Evolutionary conservation across 805 yeast species (phyloP).

Genomic region (Clavispora carvajalis): DNA sequence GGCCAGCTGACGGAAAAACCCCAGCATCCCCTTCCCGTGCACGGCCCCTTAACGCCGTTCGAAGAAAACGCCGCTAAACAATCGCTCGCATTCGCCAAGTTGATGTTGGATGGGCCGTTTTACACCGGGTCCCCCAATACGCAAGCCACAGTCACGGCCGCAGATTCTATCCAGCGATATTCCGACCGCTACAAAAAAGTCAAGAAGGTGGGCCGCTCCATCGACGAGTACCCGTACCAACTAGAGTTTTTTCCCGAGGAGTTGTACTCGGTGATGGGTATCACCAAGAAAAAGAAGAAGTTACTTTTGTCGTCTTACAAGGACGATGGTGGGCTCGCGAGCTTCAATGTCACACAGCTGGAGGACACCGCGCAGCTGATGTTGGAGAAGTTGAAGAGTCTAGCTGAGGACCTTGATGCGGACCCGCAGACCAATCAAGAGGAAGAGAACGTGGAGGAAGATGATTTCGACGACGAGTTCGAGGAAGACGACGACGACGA

Average conservation of each 20-base stretch:
- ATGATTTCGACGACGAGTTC: slow-evolving; percentile 61
- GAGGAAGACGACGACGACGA: slow-evolving; percentile 75
- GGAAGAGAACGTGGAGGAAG: slow-evolving; percentile 35
- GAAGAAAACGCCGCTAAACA: slow-evolving; percentile 54
- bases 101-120: slow-evolving; percentile 63
- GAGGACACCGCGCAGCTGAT: slow-evolving; percentile 36
- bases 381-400: slow-evolving; percentile 32
- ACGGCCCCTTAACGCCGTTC: slow-evolving; percentile 46
- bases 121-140: slow-evolving; percentile 50
- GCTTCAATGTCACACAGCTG: slow-evolving; percentile 21
- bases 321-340: slow-evolving; percentile 34
- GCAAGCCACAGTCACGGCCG: slow-evolving; percentile 17
- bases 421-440: slow-evolving; percentile 40
- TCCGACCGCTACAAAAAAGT: slow-evolving; percentile 74
- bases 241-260: slow-evolving; percentile 73
- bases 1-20: slow-evolving; percentile 35
- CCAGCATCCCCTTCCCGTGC: slow-evolving; percentile 55
- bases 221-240: slow-evolving; percentile 74
- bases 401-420: slow-evolving; percentile 43
- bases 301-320: slow-evolving; percentile 39
- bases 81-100: slow-evolving; percentile 46
- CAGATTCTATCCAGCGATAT: slow-evolving; percentile 75
- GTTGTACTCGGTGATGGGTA: slow-evolving; percentile 65
- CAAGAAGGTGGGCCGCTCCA: slow-evolving; percentile 63
- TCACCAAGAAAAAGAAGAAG: slow-evolving; percentile 48